Conservation (phyloP, 2,329 filamentous ascomycete species). For the Botrytis porri region DNA sequence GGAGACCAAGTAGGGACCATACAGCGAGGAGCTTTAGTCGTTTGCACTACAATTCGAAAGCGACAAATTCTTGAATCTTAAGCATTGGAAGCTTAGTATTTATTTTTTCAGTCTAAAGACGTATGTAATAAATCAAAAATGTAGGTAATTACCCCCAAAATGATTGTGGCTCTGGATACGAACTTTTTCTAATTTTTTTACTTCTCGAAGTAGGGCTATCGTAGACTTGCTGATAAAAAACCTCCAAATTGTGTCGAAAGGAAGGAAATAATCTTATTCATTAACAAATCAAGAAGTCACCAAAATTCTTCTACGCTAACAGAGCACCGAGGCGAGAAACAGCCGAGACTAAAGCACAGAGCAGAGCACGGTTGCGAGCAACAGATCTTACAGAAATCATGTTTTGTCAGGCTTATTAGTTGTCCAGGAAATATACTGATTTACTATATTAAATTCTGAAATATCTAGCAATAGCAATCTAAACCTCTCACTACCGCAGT, state of each 20-base stretch:
- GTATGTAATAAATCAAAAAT: not conserved
- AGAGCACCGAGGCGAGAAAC: no score
- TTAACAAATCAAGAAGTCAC: no score
- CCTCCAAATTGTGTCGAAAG: not conserved
- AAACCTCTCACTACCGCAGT: not conserved
- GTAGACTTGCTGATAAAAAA: accelerated
- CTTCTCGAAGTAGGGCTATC: not conserved
- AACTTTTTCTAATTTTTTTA: not conserved
- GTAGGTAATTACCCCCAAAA: not conserved
- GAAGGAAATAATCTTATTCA: not conserved
- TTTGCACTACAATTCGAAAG: not conserved
- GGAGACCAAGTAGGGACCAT: conserved; percentile 26
- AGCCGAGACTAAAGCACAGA: no score
- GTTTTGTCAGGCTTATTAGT: not conserved
- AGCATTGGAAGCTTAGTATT: not conserved
- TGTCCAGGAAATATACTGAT: not conserved
- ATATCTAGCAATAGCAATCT: not conserved
- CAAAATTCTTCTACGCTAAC: no score
- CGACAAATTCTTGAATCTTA: not conserved
- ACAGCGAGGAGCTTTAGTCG: conserved; percentile 18
- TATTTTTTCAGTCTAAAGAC: not conserved
- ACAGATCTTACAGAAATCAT: not conserved
- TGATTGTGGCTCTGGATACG: not conserved
- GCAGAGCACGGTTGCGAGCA: not conserved
- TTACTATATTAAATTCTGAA: not conserved